Evolutionary conservation across 1,284 basidiomycete genomes (phyloP).

Genomic region (Cryptococcus jaspeensis): DNA sequence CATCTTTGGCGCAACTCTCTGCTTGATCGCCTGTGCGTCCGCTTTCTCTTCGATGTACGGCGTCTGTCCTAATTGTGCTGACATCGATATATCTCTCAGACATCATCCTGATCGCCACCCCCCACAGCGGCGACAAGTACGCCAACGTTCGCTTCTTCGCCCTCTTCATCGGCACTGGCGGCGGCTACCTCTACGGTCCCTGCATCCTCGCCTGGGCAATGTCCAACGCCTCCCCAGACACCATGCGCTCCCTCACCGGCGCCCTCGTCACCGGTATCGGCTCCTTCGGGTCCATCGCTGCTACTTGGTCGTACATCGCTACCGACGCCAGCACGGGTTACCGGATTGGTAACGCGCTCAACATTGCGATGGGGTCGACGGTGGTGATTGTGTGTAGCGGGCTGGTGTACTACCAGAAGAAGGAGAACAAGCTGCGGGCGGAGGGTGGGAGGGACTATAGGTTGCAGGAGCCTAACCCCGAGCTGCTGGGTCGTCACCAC

Average conservation of each 20-base stretch:
- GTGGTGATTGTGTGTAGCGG: constrained; percentile 17
- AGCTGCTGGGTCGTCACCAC: constrained; percentile 14
- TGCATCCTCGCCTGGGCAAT: constrained; percentile 23
- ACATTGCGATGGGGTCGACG: constrained; percentile 16
- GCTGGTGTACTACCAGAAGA: constrained; percentile 16
- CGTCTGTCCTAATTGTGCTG: background rate
- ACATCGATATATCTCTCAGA: background rate
- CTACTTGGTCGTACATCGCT: constrained; percentile 30
- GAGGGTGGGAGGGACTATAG: constrained; percentile 24
- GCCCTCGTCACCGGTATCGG: constrained; percentile 15
- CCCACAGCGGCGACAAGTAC: constrained; percentile 4
- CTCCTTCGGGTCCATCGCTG: constrained; percentile 10
- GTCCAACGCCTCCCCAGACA: constrained; percentile 19
- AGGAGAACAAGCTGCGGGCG: constrained; percentile 18
- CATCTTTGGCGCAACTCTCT: constrained; percentile 14
- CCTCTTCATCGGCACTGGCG: constrained; percentile 20
- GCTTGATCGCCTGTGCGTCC: constrained; percentile 12
- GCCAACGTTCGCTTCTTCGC: constrained; percentile 24
- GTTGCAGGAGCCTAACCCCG: constrained; percentile 11
- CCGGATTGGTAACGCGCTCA: constrained; percentile 27
- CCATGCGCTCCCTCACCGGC: constrained; percentile 14
- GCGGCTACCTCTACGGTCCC: constrained; percentile 22
- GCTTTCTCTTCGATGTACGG: no score
- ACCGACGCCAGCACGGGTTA: constrained; percentile 22
- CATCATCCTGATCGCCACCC: constrained; percentile 11